phyloP scores from a whole-genome alignment of 225 moss, liverwort and hornwort species.

The Physcomitrellopsis africana region DNA sequence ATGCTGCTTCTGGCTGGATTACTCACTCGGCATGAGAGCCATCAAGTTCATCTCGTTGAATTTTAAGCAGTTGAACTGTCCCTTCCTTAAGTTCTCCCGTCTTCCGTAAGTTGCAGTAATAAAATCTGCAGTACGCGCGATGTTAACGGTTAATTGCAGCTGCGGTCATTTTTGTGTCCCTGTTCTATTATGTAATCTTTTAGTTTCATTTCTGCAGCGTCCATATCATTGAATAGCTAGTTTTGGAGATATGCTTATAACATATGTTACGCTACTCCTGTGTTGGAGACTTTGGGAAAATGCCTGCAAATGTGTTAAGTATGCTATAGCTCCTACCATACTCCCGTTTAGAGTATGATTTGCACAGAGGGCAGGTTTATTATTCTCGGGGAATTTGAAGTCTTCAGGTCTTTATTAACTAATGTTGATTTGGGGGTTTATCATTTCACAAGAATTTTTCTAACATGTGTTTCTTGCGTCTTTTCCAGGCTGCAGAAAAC shows the following conservation, averaged over 20 bases:
- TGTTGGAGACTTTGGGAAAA: not conserved
- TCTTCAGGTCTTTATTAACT: slow-evolving; percentile 3
- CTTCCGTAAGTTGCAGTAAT: no score
- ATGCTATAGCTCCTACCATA: not conserved
- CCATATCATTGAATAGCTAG: slow-evolving; percentile 5
- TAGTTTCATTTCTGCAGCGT: not conserved
- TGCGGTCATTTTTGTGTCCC: not conserved
- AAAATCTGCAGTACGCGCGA: not conserved
- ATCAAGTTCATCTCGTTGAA: no score
- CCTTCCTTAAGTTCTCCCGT: no score
- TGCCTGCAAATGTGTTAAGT: slow-evolving; percentile 2
- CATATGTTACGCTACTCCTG: no score
- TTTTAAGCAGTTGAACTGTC: no score
- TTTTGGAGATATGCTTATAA: no score
- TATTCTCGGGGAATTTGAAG: not conserved
- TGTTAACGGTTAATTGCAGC: slow-evolving; percentile 15
- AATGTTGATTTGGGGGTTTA: not conserved
- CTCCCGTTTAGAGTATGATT: not conserved
- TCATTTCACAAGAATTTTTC: no score
- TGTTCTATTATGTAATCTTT: slow-evolving; percentile 2
- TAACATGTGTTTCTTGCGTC: no score
- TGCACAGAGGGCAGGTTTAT: not conserved
- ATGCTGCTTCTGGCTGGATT: not conserved
- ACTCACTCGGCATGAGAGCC: no score
- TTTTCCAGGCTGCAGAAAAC: no score